phyloP scores from a whole-genome alignment of 2,329 filamentous ascomycete genomes.

The Colletotrichum cereale region DNA sequence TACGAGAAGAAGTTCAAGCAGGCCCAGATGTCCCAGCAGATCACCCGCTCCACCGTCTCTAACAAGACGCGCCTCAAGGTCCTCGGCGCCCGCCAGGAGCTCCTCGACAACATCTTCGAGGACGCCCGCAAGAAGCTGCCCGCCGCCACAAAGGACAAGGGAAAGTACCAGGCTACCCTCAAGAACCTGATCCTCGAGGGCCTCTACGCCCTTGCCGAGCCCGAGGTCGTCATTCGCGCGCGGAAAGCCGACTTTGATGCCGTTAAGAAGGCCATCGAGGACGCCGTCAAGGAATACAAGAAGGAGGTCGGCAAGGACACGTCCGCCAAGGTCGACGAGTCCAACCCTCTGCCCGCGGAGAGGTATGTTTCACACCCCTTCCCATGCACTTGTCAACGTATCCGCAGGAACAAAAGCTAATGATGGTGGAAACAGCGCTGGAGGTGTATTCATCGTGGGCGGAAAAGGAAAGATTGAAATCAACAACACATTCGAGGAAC shows the following conservation, averaged over 20 bases:
- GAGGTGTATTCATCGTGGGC: slow-evolving; percentile 85
- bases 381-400: background rate
- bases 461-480: slow-evolving; percentile 95
- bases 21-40: slow-evolving; percentile 98
- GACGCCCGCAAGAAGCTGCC: slow-evolving; percentile 79
- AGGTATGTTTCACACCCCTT: slow-evolving; percentile 71
- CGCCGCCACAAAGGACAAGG: slow-evolving; percentile 74
- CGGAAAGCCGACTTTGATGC: slow-evolving; percentile 83
- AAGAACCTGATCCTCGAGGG: slow-evolving; percentile 90
- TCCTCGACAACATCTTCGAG: slow-evolving; percentile 92
- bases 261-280: slow-evolving; percentile 82
- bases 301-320: slow-evolving; percentile 78
- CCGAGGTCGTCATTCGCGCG: slow-evolving; percentile 78
- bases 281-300: slow-evolving; percentile 87
- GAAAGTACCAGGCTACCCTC: slow-evolving; percentile 80
- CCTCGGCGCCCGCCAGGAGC: slow-evolving; percentile 86
- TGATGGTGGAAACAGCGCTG: slow-evolving; percentile 69
- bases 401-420: slow-evolving; percentile 3
- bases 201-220: slow-evolving; percentile 88
- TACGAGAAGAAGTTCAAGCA: slow-evolving; percentile 99
- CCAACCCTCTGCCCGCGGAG: slow-evolving; percentile 82
- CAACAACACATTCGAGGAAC: slow-evolving; percentile 97
- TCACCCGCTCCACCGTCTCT: slow-evolving; percentile 93
- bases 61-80: slow-evolving; percentile 96
- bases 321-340: slow-evolving; percentile 80